Base-by-base conservation (phyloP, 2,329 filamentous ascomycete genomes). In the Penicillium sp. region DNA sequence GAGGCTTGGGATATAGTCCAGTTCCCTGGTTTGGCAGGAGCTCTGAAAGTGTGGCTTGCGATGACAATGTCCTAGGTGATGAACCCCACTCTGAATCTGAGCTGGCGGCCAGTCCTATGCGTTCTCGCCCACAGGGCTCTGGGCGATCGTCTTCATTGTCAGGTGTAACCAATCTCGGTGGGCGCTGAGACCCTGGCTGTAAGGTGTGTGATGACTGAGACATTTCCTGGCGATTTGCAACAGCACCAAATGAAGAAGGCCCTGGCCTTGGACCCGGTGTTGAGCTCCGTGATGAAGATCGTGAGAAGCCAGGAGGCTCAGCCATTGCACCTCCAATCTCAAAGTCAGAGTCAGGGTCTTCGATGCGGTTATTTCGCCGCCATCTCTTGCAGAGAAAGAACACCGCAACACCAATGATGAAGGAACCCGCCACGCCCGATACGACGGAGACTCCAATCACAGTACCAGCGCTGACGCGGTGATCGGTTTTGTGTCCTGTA, bases 241-340 rank as follows among this genome's bases (percentile, higher is more conserved):
- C 31, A 31, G 47, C 30, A 31, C 38, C 33, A 30, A 54, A 50
- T 10, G 50, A 49, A 13, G 58, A 51, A 6, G 54, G 44, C 3
- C 45, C 51, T 16, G 42, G 2, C 2, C 39, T 22, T 8, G 35
- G 40, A 4, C 56, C 57, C 33, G 56, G 51, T 10, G 53, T 60
- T 44, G 63, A 66, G 16, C 48, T 55, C 48, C 49, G 60, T 22
- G 64, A 64, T 33, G 58, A 55, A 14, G 66, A 58, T 10, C 58
- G 51, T 20, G 56, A 56, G 39, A 72, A 72, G 16, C 66, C 63
- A 3, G 63, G 63, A 25, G 69, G 69, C 45, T 73, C 69, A 27
- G 67, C 59, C 70, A 73, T 73, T 10, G 58, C 49, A 2, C 70
- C 72, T 24, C 71, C 72, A 52, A 73, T 73, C 45, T 74, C 72